Evolutionary conservation across 139 green algal species (phyloP).

Genomic region (Nannochloris sp.): DNA sequence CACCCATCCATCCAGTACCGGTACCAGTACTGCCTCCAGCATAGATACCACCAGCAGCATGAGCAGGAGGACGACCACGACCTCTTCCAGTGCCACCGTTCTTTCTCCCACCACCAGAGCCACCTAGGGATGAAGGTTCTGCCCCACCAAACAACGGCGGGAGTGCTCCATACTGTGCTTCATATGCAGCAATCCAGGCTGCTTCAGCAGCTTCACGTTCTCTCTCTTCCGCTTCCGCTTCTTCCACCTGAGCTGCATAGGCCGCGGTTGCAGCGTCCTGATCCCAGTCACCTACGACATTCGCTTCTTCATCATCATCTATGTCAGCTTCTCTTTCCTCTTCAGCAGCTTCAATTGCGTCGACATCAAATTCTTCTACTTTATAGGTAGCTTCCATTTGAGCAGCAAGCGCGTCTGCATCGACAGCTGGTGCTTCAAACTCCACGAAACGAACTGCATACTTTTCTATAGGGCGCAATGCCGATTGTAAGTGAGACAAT

Average conservation of each 20-base stretch:
- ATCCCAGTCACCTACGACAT: constrained; percentile 58
- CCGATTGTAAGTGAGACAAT: constrained; percentile 25
- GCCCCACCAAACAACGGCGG: too few species aligned
- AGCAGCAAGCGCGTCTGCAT: constrained; percentile 6
- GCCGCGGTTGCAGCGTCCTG: constrained; percentile 37
- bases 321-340: constrained; percentile 48
- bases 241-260: constrained; percentile 24
- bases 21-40: too few species aligned
- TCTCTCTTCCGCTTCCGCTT: constrained; percentile 9
- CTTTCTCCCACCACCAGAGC: too few species aligned
- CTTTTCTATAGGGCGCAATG: constrained; percentile 48
- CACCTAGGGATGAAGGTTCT: too few species aligned
- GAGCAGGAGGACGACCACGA: too few species aligned
- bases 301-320: constrained; percentile 43
- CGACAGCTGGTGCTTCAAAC: constrained; percentile 3
- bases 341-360: constrained; percentile 42
- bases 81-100: too few species aligned
- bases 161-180: background rate
- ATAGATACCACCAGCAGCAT: too few species aligned
- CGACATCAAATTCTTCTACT: constrained; percentile 29
- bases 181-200: background rate
- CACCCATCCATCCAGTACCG: too few species aligned
- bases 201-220: background rate
- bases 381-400: constrained; percentile 40
- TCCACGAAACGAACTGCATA: constrained; percentile 57